Evolutionary conservation across 768 basidiomycete species (phyloP), one percentile per base, ranked within the genome.

Genomic region (Suillus subluteus): DNA sequence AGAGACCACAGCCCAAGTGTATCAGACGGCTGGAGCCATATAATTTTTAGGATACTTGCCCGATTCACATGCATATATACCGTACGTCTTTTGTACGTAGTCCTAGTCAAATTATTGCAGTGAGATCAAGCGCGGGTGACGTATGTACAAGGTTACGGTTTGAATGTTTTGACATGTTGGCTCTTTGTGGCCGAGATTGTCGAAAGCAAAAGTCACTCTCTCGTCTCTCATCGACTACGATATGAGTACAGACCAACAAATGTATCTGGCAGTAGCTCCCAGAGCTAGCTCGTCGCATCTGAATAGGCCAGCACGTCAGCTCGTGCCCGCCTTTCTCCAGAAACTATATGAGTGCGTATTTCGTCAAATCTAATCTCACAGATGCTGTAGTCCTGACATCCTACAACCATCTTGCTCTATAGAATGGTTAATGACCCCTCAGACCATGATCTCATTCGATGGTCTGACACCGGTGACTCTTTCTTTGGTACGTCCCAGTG

Each of bases 351-450:
- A 91, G 95, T 96, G 65, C 69, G 90, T 86, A 44, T 66, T 64
- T 65, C 56, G 69, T 68, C 67, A 63, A 52, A 67, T 68, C 70
- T 64, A 58, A 55, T 63, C 32, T 58, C 23, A 63, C 59, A 58
- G 40, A 56, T 62, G 35, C 66, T 48, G 18, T 65, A 62, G 68
- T 71, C 32, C 61, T 11, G 56, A 59, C 23, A 65, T 66, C 66
- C 50, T 62, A 58, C 58, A 62, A 40, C 55, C 56, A 65, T 41
- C 52, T 55, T 38, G 50, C 46, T 50, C 66, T 62, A 56, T 72
- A 98, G 96, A 77, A 96, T 99, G 89, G 94, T 98, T 32, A 94
- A 92, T 70, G 95, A 98, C 77, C 83, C 88, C 3, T 83, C 85
- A 46, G 94, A 95, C 63, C 87, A 89, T 69, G 87, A 91, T 70